Base-by-base conservation (phyloP, 2,329 filamentous ascomycete genomes). In the Hymenoscyphus albidus region DNA sequence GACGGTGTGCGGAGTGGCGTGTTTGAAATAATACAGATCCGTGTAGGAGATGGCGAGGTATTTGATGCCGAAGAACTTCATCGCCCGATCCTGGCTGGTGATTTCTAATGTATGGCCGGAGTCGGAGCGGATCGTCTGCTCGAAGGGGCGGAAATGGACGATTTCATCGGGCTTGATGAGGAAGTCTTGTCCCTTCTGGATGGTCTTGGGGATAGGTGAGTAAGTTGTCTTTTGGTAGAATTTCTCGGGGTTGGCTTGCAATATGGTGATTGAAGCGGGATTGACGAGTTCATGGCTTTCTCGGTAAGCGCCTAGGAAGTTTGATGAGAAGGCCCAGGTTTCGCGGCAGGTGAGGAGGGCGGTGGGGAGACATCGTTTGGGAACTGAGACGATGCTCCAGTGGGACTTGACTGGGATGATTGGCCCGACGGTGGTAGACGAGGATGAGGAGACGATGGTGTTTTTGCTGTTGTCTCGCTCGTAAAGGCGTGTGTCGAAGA, bases 401-500 rank as follows among this genome's bases (percentile, higher is more conserved):
- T 31, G 58, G 3, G 35, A 18, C 2, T 22, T 31, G 42, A 14
- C 40, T 0, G 10, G 31, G 1, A 38, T 27, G 22, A 10, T 5
- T 27, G 31, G 16, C 1, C 31, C 2, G 6, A n/a, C 27, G 1
- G 16, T 22, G 5, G 44, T 1, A n/a, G 14, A n/a, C 1, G 44
- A 7, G 35, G 35, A 7, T 35, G 35, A 35, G 1, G 35, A 10
- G 35, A 2, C 9, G 35, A 10, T 10, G 35, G 35, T 10, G 5
- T 35, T 35, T 6, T 10, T 35, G 35, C 4, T 5, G 35, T 6
- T 35, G 35, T 35, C 35, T 35, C 35, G 35, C 22, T 44, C 40
- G 40, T 59, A 59, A 38, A 59, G 58, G 42, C 22, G 18, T 1
- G 58, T 42, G 22, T 59, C 58, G 9, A 59, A 42, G 58, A 59